Base-by-base conservation (phyloP, 1,284 basidiomycete genomes). In the Veloboletus limbatus region DNA sequence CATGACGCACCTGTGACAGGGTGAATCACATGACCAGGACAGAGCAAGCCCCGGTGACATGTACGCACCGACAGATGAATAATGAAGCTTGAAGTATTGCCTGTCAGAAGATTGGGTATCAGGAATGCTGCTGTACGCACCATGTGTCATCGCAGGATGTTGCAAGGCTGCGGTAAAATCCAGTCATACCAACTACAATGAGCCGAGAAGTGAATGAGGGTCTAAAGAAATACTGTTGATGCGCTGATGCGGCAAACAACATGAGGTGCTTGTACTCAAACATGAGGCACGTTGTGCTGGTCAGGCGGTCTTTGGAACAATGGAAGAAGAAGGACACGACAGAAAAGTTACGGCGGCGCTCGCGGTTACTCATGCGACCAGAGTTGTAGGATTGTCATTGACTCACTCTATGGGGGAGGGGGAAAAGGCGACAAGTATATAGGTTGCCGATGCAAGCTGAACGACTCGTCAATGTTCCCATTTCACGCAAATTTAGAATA, bases 31-130 rank as follows among this genome's bases (percentile, higher is more conserved):
- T 68, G 69, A 62, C 37, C 25, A 47, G 53, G 49, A 70, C 63
- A 70, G 54, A 65, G 63, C 59, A 71, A 68, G 40, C 27, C 41
- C 60, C 70, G 63, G 52, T 30, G 51, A 55, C 69, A 70, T 62
- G 64, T 59, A 38, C 47, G 25, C 14, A 7, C 32, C 40, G 24
- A 22, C 5, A 38, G 26, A 33, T 36, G 20, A 36, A 56, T 18
- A 16, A 41, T 40, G 30, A 37, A 32, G 33, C 14, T 39, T 40
- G 30, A 37, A 32, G 33, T n/a, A 14, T 26, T 25, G 2, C 16
- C n/a, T 28, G 25, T 38, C 38, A 40, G 25, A 43, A 35, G 8
- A 14, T 22, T 6, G n/a, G 14, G 26, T 34, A 4, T 20, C 24
- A 24, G 40, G 34, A 36, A 35, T 34, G 22, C 20, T 41, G 20